These are phyloP conservation scores for Penicillium occitanis DNA, from an alignment of 2,329 filamentous ascomycete species.

Conservation along the genomic window DNA sequence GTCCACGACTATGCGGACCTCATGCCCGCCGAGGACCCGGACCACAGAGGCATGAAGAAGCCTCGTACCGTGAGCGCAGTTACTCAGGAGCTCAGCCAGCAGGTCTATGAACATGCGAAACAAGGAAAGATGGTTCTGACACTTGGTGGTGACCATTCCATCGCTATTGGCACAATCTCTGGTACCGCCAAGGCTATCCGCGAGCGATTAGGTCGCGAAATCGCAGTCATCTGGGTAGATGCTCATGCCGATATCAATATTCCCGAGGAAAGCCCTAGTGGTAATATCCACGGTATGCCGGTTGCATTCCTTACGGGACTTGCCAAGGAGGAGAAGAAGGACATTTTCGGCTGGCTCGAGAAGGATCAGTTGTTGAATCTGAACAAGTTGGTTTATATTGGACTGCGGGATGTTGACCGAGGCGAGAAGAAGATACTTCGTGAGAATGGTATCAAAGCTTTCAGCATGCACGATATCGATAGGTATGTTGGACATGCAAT, in stretches of 20 bases:
- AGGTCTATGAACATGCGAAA: slow-evolving; percentile 83
- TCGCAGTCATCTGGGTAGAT: slow-evolving; percentile 98
- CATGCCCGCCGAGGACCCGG: slow-evolving; percentile 68
- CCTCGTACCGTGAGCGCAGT: slow-evolving; percentile 82
- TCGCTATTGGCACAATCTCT: slow-evolving; percentile 89
- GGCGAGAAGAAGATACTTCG: slow-evolving; percentile 89
- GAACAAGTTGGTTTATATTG: slow-evolving; percentile 95
- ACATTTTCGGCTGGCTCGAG: slow-evolving; percentile 87
- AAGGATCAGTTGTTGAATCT: slow-evolving; percentile 60
- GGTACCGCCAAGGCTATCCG: slow-evolving; percentile 83
- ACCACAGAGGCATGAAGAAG: slow-evolving; percentile 92
- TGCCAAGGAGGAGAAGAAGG: slow-evolving; percentile 70
- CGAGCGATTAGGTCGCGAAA: slow-evolving; percentile 76
- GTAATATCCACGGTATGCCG: slow-evolving; percentile 98
- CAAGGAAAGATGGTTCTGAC: slow-evolving; percentile 86
- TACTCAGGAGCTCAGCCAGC: slow-evolving; percentile 72
- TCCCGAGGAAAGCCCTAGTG: slow-evolving; percentile 82
- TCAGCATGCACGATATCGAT: slow-evolving; percentile 98
- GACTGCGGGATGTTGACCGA: slow-evolving; percentile 86
- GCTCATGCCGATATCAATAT: slow-evolving; percentile 98
- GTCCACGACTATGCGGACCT: slow-evolving; percentile 81
- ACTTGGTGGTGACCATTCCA: slow-evolving; percentile 91
- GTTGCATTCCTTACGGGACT: slow-evolving; percentile 87
- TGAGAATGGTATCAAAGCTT: slow-evolving; percentile 89
- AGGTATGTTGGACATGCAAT: slow-evolving; percentile 53